Conservation (phyloP, 2,329 filamentous ascomycete species). For the Thermoascus crustaceus region DNA sequence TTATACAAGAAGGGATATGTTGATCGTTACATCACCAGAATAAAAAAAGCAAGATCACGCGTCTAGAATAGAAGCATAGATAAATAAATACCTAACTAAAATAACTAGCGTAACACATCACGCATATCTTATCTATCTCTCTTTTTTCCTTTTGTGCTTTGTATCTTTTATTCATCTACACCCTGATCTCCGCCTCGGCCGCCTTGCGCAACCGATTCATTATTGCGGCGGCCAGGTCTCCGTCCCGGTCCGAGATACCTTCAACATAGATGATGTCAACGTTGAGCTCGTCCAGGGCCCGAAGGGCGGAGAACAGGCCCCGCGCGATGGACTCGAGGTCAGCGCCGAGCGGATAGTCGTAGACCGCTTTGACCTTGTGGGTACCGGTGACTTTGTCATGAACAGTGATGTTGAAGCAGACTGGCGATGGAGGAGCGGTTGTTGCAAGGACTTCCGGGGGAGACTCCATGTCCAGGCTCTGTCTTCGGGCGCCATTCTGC, state of each 20-base stretch:
- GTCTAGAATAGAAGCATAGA: too few species aligned
- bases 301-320: constrained; percentile 76
- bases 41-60: too few species aligned
- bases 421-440: too few species aligned
- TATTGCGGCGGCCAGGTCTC: constrained; percentile 76
- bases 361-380: constrained; percentile 30
- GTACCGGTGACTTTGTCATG: constrained; percentile 13
- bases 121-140: too few species aligned
- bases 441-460: too few species aligned
- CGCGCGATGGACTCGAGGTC: constrained; percentile 69
- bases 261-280: constrained; percentile 86
- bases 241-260: constrained; percentile 62
- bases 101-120: too few species aligned
- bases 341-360: constrained; percentile 66
- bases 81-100: too few species aligned
- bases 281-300: constrained; percentile 70
- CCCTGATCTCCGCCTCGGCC: constrained; percentile 49
- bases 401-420: constrained; percentile 20
- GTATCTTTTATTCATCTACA: constrained; percentile 33
- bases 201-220: constrained; percentile 80
- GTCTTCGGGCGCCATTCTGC: too few species aligned
- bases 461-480: too few species aligned
- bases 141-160: too few species aligned
- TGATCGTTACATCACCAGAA: too few species aligned
- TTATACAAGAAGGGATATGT: too few species aligned